Base-by-base conservation (phyloP, 2,329 filamentous ascomycete species). In the Aspergillus pseudoviridinutans region DNA sequence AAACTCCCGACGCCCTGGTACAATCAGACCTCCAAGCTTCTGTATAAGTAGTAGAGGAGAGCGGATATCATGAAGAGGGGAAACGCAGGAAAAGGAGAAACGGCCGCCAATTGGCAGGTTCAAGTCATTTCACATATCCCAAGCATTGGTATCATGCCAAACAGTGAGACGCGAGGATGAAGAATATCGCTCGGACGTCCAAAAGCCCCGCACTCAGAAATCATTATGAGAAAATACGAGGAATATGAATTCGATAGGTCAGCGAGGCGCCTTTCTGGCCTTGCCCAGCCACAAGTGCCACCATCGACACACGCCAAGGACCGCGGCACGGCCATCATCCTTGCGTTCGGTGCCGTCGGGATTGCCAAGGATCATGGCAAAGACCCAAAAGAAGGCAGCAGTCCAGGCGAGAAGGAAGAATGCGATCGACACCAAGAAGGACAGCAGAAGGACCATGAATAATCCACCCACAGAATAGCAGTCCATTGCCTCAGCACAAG, bases 361-460 rank as follows among this genome's bases (percentile, higher is more conserved):
- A 69, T 87, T 85, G 4, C 85, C 85, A 51, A 87, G 73, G 10
- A 87, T 82, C 64, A 80, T 79, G 25, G 82, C 78, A 65, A 84
- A 85, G 53, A 85, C 73, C 85, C 84, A 87, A 73, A 87, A 87
- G 22, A 78, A 80, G 1, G 82, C 84, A 0, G 83, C 78, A 0
- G 82, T 80, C 84, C 84, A 87, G 5, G 81, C 78, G 1, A 81
- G 80, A 14, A 85, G 68, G 22, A 84, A 78, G 50, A 86, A 76
- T 41, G 79, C 82, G 10, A 85, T 70, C 54, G 82, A 83, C 51
- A 86, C 70, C 42, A 87, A 65, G 1, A 84, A 83, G 3, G 83
- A 83, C 27, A 84, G 70, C 1, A 84, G 64, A 59, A 84, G 79
- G 51, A 86, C 77, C 53, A 79, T 60, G 8, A 86, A 70, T 17